Base-by-base conservation (phyloP, 179 eudicot species). In the Corrigiola litoralis region DNA sequence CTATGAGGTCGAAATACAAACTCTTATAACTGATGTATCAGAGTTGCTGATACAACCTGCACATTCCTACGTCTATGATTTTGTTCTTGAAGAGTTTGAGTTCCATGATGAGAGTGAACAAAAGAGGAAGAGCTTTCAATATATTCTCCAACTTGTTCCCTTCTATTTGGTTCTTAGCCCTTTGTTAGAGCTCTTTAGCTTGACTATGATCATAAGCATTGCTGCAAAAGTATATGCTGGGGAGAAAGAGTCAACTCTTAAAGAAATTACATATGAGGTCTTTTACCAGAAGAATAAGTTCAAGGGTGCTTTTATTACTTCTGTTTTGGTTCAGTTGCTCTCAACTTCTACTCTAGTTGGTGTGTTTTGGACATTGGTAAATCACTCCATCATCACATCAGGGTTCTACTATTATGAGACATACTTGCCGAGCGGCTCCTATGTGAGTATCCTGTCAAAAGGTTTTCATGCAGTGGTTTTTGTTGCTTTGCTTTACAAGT, bases 111-210 rank as follows among this genome's bases (percentile, higher is more conserved):
- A 46, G 12, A 24, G 27, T 20, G 61, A 63, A 24, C 4, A 18
- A 10, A 45, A 24, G 14, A 38, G 41, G 5, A 17, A 2, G 23
- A 8, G 34, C n/a, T 13, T 58, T 37, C 44, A 24, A 7, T 3
- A 6, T 27, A 4, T 51, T 17, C 40, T 53, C 21, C 50, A 66
- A 7, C 32, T 72, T 20, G 63, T 24, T 24, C 49, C 41, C 3
- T 68, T 67, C 18, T 23, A 67, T n/a, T n/a, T 73, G 65, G 24
- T 67, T 29, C 29, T 67, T 6, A 45, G 32, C 27, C 77, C 77
- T 29, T 25, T 67, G 17, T 7, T 67, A 1, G 68, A 73, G 58
- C 6, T 61, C 14, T 11, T 67, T 6, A 61, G 68, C 60, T 6
- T 56, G 28, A 20, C 21, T 16, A 4, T 54, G 40, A 47, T 52